phyloP scores from a whole-genome alignment of 2,329 filamentous ascomycete genomes.

The Calonectria crousiana region DNA sequence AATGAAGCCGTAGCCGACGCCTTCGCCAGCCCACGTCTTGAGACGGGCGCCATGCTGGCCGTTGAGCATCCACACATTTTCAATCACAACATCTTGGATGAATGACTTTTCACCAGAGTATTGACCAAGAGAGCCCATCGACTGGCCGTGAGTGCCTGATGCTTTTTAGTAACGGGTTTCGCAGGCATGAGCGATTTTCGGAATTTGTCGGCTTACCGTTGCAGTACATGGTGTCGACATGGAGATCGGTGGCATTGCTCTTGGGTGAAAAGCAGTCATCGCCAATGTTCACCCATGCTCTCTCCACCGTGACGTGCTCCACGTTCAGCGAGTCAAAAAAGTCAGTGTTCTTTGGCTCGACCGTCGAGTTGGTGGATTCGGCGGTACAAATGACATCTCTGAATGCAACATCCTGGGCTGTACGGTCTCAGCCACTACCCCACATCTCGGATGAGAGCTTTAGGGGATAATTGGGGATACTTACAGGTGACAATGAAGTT shows the following conservation, averaged over 20 bases:
- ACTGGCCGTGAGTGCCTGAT: constrained; percentile 35
- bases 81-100: constrained; percentile 41
- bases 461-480: background rate
- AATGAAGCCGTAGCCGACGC: constrained; percentile 39
- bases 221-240: constrained; percentile 64
- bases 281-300: constrained; percentile 41
- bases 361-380: constrained; percentile 38
- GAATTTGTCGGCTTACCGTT: constrained; percentile 27
- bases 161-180: background rate
- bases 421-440: background rate
- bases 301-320: constrained; percentile 35
- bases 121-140: constrained; percentile 40
- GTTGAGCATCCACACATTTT: constrained; percentile 44
- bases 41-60: constrained; percentile 40
- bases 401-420: constrained; percentile 39
- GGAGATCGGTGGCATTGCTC: constrained; percentile 38
- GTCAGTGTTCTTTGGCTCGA: constrained; percentile 42
- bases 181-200: fast-evolving
- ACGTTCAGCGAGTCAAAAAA: constrained; percentile 41
- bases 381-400: constrained; percentile 41
- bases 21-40: constrained; percentile 41
- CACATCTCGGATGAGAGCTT: fast-evolving
- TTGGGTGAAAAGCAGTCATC: constrained; percentile 44
- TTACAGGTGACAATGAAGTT: constrained; percentile 42
- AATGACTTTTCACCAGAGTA: constrained; percentile 40